These are phyloP conservation scores for Tilletiaria anomala DNA, from an alignment of 1,284 basidiomycete species.

Conservation along the genomic window DNA sequence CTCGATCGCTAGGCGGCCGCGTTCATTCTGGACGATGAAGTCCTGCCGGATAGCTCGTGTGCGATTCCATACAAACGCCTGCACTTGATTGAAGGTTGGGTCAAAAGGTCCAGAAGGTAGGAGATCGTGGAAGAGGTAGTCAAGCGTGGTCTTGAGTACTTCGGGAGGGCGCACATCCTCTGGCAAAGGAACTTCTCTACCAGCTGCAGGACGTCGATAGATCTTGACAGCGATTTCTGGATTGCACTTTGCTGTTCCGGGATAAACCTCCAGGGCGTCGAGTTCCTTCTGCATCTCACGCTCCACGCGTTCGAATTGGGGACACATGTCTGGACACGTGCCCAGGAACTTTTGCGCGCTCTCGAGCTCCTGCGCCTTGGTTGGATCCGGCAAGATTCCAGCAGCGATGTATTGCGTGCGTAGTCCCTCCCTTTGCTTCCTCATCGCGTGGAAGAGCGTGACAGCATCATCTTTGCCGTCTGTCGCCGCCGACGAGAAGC, in stretches of 20 bases:
- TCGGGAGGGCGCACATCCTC: conserved; percentile 79
- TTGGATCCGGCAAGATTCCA: conserved; percentile 74
- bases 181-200: conserved; percentile 69
- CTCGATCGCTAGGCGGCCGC: conserved; percentile 62
- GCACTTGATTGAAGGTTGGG: conserved; percentile 54
- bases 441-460: neutral
- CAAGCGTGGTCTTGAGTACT: conserved; percentile 71
- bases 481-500: no score
- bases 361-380: conserved; percentile 60
- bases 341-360: conserved; percentile 80
- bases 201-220: conserved; percentile 77
- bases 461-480: no score
- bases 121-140: conserved; percentile 79
- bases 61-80: conserved; percentile 78
- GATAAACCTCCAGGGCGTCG: conserved; percentile 68
- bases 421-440: conserved; percentile 51
- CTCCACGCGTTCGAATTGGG: conserved; percentile 77
- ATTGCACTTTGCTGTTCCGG: no score
- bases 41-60: conserved; percentile 81
- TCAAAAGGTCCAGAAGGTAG: conserved; percentile 47
- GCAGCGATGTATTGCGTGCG: conserved; percentile 62
- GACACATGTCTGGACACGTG: conserved; percentile 86
- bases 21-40: conserved; percentile 81
- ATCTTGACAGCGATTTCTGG: conserved; percentile 62
- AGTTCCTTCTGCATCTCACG: conserved; percentile 80